Conservation (phyloP, 139 green algal species). For the Chlamydomonas schloesseri region DNA sequence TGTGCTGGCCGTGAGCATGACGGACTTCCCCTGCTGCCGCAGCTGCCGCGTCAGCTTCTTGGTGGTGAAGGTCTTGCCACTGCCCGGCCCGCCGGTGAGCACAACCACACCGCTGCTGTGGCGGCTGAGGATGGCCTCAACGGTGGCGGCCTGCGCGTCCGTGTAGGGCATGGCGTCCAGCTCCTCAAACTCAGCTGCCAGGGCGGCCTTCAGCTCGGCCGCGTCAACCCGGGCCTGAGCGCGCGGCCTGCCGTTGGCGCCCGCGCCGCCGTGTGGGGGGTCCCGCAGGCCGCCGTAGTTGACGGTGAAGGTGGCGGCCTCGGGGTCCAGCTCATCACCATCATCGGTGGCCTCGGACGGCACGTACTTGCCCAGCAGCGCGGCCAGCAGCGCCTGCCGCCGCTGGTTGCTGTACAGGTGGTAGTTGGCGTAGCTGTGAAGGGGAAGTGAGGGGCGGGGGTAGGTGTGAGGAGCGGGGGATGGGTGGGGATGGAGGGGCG, state of each 20-base stretch:
- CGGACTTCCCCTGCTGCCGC: background rate
- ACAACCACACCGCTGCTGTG: background rate
- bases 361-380: background rate
- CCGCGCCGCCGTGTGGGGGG: too few species aligned
- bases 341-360: background rate
- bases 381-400: background rate
- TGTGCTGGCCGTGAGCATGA: slow-evolving; percentile 4
- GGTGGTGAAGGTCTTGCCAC: too few species aligned
- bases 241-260: too few species aligned
- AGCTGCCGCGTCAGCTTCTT: background rate
- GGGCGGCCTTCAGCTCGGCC: background rate
- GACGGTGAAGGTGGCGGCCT: background rate
- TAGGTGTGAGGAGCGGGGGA: too few species aligned
- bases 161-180: background rate
- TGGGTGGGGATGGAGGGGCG: too few species aligned
- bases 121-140: background rate
- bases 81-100: background rate
- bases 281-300: too few species aligned
- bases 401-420: background rate
- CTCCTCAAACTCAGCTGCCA: background rate
- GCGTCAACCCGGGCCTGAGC: too few species aligned
- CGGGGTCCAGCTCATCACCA: background rate
- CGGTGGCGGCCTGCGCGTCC: background rate
- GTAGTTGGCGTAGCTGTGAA: background rate
- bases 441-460: too few species aligned